phyloP scores from a whole-genome alignment of 805 yeast genomes.

The Priceomyces medius region DNA sequence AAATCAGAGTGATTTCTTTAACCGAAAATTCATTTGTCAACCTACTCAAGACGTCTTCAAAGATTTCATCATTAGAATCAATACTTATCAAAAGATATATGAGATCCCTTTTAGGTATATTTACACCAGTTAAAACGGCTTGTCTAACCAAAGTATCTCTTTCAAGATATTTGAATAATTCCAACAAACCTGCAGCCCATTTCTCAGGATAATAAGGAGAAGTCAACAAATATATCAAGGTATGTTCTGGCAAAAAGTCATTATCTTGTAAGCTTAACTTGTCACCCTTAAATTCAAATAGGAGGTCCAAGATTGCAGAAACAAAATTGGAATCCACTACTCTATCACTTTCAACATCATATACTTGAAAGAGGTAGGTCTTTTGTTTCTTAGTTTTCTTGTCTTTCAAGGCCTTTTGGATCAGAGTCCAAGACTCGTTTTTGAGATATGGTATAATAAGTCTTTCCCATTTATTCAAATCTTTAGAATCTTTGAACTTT shows the following conservation, averaged over 20 bases:
- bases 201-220: constrained; percentile 81
- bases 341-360: constrained; percentile 65
- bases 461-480: constrained; percentile 26
- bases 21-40: constrained; percentile 63
- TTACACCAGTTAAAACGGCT: constrained; percentile 77
- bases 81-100: constrained; percentile 54
- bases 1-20: constrained; percentile 54
- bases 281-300: constrained; percentile 26
- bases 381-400: constrained; percentile 10
- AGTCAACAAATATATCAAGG: constrained; percentile 72
- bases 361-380: constrained; percentile 38
- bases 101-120: constrained; percentile 62
- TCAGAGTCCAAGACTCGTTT: constrained; percentile 24
- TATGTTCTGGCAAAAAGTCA: constrained; percentile 50
- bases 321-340: constrained; percentile 61
- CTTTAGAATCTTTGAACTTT: constrained; percentile 14
- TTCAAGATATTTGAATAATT: constrained; percentile 39
- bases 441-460: constrained; percentile 32
- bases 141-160: constrained; percentile 72
- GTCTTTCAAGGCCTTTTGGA: constrained; percentile 15
- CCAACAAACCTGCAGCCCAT: constrained; percentile 55
- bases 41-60: constrained; percentile 66
- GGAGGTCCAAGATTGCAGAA: constrained; percentile 41
- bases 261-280: constrained; percentile 22
- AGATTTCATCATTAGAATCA: constrained; percentile 59